These are phyloP conservation scores for Starmerella gropengiesseri DNA, from an alignment of 805 yeast species.

Conservation along the genomic window DNA sequence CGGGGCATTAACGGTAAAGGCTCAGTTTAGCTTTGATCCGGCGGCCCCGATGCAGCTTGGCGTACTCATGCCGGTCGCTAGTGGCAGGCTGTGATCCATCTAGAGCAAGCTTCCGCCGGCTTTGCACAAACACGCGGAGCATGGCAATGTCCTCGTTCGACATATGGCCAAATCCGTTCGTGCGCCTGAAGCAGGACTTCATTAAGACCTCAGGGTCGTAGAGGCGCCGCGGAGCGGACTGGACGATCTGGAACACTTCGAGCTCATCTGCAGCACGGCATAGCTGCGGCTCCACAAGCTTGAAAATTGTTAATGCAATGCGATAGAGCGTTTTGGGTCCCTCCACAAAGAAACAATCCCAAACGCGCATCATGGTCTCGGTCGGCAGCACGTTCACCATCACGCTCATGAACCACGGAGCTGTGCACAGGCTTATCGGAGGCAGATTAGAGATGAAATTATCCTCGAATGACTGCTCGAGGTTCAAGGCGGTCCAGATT, in stretches of 20 bases:
- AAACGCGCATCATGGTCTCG: constrained; percentile 74
- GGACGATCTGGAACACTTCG: constrained; percentile 75
- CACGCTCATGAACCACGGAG: constrained; percentile 97
- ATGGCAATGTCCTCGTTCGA: constrained; percentile 73
- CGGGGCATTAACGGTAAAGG: constrained; percentile 17
- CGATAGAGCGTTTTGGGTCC: constrained; percentile 80
- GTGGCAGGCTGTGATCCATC: constrained; percentile 13
- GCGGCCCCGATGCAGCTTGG: constrained; percentile 25
- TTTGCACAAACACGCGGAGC: constrained; percentile 67
- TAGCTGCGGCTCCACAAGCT: constrained; percentile 59
- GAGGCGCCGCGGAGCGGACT: constrained; percentile 50
- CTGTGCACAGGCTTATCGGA: constrained; percentile 84
- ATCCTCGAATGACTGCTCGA: constrained; percentile 35
- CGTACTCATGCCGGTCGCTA: constrained; percentile 25
- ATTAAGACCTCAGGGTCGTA: constrained; percentile 56
- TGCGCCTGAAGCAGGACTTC: constrained; percentile 63
- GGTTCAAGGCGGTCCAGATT: constrained; percentile 52
- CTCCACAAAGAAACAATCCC: constrained; percentile 93
- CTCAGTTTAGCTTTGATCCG: constrained; percentile 23
- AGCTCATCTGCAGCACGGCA: constrained; percentile 35
- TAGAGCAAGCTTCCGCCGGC: constrained; percentile 27
- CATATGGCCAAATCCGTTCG: constrained; percentile 59
- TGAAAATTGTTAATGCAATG: constrained; percentile 67
- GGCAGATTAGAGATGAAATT: constrained; percentile 62
- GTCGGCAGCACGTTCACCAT: constrained; percentile 84